These are phyloP conservation scores for Trapa incisa DNA, from an alignment of 345 rosid species.

Conservation along the genomic window DNA sequence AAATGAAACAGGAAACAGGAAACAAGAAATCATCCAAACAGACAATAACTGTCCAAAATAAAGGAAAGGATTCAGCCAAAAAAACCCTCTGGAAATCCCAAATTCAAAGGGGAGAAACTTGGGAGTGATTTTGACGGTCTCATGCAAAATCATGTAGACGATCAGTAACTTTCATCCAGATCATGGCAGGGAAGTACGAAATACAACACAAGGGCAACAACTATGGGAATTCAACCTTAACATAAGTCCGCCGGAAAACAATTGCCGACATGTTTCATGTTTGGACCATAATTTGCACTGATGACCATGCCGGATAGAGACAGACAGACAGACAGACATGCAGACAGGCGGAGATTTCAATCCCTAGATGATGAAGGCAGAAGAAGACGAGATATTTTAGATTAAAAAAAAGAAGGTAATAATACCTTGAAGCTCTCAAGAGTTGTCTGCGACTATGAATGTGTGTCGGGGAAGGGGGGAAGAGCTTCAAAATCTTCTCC, in stretches of 20 bases:
- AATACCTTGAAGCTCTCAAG: slow-evolving; percentile 11
- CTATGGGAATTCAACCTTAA: background rate
- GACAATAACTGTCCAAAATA: background rate
- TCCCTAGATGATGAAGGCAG: slow-evolving; percentile 5
- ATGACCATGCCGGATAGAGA: background rate
- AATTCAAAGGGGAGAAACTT: background rate
- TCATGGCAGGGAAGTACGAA: background rate
- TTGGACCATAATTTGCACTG: background rate
- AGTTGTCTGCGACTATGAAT: background rate
- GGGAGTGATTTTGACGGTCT: no score
- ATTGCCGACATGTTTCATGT: background rate
- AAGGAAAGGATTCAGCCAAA: no score
- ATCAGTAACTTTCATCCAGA: no score
- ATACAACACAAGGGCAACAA: background rate
- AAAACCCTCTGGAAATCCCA: background rate
- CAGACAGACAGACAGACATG: slow-evolving; percentile 9
- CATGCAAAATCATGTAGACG: no score
- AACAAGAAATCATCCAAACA: background rate
- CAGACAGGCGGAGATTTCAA: slow-evolving; percentile 7
- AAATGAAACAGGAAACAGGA: background rate
- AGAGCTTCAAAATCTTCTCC: slow-evolving; percentile 4
- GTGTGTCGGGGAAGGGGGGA: slow-evolving; percentile 10
- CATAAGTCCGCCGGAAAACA: background rate
- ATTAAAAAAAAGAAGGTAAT: background rate
- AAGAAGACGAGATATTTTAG: slow-evolving; percentile 3